Evolutionary conservation across 2,329 filamentous ascomycete species (phyloP), one percentile per base, ranked within the genome.

Genomic region (Endocalyx cinctus): DNA sequence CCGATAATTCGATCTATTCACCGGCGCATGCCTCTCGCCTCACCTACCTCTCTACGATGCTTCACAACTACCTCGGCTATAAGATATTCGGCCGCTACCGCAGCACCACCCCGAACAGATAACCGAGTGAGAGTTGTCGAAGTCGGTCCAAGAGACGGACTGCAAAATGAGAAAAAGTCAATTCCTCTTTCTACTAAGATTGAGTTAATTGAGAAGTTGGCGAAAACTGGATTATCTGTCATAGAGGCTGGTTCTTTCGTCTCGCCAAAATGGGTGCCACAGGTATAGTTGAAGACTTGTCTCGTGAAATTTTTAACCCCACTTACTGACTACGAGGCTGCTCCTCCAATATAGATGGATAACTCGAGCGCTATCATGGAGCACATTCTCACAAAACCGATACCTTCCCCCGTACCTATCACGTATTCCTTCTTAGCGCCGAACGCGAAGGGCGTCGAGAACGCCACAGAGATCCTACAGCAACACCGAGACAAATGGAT

Each of bases 351-450:
- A 15, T 39, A 87, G 82, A 89, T 90, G 85, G 80, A 81, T 43
- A 83, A 85, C 50, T 89, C 86, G 2, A 74, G 76, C 52, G 72
- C 84, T 25, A 85, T 92, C 29, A 72, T 92, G 36, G 63, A 82
- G 42, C 77, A 85, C 49, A 65, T 88, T 33, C 68, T 87, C 10
- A 60, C 72, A 26, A 63, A 67, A 22, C 72, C 74, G 12, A 72
- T 79, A 6, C 52, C 66, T 15, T 72, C 81, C 1, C 62, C 64
- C 0, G 52, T 55, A 2, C 72, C 75, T 2, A 70, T 89, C 32
- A 81, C 78, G 17, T 92, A 88, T 57, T 84, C 85, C 38, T 92
- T 87, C 66, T 77, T 94, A 5, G 79, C 84, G 1, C 87, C 87
- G 20, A 94, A 94, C 50, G 65, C 65, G 41, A 84, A 82, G 56